Evolutionary conservation across 495 filamentous ascomycete genomes (phyloP), one percentile per base, ranked within the genome.

Genomic region (Thozetella sp.): DNA sequence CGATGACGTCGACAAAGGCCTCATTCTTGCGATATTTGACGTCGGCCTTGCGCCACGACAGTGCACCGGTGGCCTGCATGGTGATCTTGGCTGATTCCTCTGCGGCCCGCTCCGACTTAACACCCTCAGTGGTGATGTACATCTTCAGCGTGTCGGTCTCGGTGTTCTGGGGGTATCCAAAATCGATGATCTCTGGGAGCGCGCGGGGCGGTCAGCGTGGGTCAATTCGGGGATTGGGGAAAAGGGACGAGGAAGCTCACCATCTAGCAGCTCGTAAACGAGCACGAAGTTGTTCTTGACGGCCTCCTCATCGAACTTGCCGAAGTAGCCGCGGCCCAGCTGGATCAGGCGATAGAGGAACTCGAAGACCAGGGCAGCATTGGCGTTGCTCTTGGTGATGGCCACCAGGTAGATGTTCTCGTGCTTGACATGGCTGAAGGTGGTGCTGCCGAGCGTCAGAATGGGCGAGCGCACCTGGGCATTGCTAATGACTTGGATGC

Each of bases 201-300:
- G 34, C 10, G 17, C 17, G 3, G 9, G n/a, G n/a, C 30, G 17
- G 45, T 51, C 13, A 46, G 55, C 24, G 24, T 2, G 52, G 50
- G 34, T 22, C 2, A 45, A 48, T 19, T 1, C 19, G 23, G 2
- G 10, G 9, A 43, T 2, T 23, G 22, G 19, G 17, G 22, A 22
- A 45, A 26, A 26, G 26, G 53, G 10, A 46, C 51, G 51, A 40
- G 50, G 57, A 22, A 51, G 75, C 81, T 55, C 60, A 96, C 93
- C 93, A 78, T 99, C 96, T 57, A 99, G 81, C 57, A 99, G 84
- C 82, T 99, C 96, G 77, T 99, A 99, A 50, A 99, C 92, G 57
- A 98, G 80, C 61, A 99, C 96, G 76, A 99, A 99, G 75, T 99
- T 99, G 72, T 97, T 97, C 86, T 99, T 99, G 61, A 99, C 93